Percentiles rank a stretch among this genome's conserved stretches.
phyloP scores from a whole-genome alignment of 2,329 filamentous ascomycete species.

The Dendryphion nanum region DNA sequence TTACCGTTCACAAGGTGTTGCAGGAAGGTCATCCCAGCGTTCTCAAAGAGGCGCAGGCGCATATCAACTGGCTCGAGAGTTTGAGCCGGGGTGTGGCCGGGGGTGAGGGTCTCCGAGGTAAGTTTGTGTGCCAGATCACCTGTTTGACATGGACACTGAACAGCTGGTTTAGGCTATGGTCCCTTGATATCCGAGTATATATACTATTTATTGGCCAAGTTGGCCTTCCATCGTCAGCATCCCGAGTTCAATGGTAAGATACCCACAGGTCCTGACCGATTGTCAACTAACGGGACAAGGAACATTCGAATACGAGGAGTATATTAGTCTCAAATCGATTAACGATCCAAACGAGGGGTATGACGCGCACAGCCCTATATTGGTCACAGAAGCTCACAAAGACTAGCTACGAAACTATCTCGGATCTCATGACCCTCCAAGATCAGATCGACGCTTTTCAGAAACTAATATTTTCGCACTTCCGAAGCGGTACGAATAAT shows the following conservation, averaged over 20 bases:
- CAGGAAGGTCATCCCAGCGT: slow-evolving; percentile 90
- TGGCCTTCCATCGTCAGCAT: slow-evolving; percentile 95
- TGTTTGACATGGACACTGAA: too few relatives aligned
- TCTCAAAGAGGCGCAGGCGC: slow-evolving; percentile 82
- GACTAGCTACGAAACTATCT: slow-evolving; percentile 78
- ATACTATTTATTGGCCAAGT: slow-evolving; percentile 88
- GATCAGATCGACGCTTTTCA: slow-evolving; percentile 99
- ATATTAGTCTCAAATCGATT: slow-evolving; percentile 95
- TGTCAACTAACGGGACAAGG: slow-evolving; percentile 45
- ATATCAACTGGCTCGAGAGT: slow-evolving; percentile 89
- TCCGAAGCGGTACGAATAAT: slow-evolving; percentile 86
- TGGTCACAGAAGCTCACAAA: slow-evolving; percentile 7
- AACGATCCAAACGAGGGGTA: slow-evolving; percentile 98
- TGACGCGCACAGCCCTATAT: slow-evolving; percentile 4
- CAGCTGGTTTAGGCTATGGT: slow-evolving; percentile 72
- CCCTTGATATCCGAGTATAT: slow-evolving; percentile 96
- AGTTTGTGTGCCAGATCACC: too few relatives aligned
- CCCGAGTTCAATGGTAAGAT: slow-evolving; percentile 86
- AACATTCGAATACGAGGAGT: slow-evolving; percentile 98
- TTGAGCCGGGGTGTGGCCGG: slow-evolving; percentile 76
- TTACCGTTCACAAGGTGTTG: slow-evolving; percentile 94
- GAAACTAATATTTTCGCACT: slow-evolving; percentile 97
- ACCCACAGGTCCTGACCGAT: too few relatives aligned
- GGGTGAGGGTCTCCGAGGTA: slow-evolving; percentile 77
- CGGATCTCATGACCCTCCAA: slow-evolving; percentile 92